Evolutionary conservation across 2,329 filamentous ascomycete genomes (phyloP), one percentile per base, ranked within the genome.

Genomic region (Cercospora beticola): DNA sequence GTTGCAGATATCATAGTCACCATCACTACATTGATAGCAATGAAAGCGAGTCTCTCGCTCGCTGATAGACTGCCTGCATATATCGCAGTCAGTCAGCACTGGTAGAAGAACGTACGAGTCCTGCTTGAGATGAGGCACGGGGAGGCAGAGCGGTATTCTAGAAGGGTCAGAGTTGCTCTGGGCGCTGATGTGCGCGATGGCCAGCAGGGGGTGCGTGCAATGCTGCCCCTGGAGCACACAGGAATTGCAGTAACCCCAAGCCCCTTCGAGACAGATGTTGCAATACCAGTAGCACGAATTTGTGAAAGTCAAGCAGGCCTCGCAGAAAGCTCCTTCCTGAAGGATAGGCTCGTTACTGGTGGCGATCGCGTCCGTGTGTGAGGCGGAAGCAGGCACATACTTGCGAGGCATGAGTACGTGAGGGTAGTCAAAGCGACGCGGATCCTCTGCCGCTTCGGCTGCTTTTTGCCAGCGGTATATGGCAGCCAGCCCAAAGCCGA

Each of bases 261-360:
- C 94, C 5, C 93, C 94, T 70, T 95, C 89, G 74, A 97, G 97
- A 81, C 94, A 98, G 28, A 86, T 79, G 68, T 91, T 88, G 78
- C 94, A 98, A 70, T 92, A 89, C 94, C 94, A 98, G 80, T 92
- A 97, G 79, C 92, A 95, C 62, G 90, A 87, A 74, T 96, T 94
- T 0, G 92, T 86, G 83, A 88, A 91, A 0, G 86, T 83, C 18
- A 86, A 83, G 78, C 94, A 97, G 59, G 86, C 86, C 43, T 90
- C 88, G 78, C 94, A 98, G 79, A 97, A 97, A 5, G 92, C 89
- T 21, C 94, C 94, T 63, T 87, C 89, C 79, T 95, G 88, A 0
- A 95, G 81, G 26, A 46, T 21, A n/a, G 33, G 62, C 23, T 68
- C 43, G 28, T 7, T 28, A 3, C 40, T 28, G 18, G 33, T 6